These are phyloP conservation scores for Pseudocercospora fijiensis DNA, from an alignment of 2,329 filamentous ascomycete genomes.

Conservation along the genomic window DNA sequence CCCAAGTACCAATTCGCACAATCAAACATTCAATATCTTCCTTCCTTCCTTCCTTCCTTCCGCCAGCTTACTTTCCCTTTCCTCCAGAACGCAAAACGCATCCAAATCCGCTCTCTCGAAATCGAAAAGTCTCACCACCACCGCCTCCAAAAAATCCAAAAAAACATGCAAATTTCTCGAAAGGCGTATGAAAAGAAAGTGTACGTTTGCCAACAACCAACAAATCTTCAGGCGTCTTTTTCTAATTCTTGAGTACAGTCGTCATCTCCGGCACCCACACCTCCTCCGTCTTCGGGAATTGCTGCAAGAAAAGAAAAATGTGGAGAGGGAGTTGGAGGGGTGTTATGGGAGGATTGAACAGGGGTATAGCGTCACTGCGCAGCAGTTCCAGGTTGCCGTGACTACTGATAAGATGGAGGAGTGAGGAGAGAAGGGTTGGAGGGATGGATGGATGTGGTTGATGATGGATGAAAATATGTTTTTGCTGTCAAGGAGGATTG, in stretches of 20 bases:
- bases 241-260: slow-evolving; percentile 8
- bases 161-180: slow-evolving; percentile 15
- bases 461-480: not conserved
- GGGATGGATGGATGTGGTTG: not conserved
- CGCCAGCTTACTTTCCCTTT: not conserved
- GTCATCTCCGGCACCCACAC: slow-evolving; percentile 21
- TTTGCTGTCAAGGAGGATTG: no score
- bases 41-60: not conserved
- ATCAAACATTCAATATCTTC: not conserved
- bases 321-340: slow-evolving; percentile 20
- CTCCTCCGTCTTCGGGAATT: slow-evolving; percentile 28
- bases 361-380: slow-evolving; percentile 13
- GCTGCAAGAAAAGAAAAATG: slow-evolving; percentile 21
- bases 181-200: slow-evolving; percentile 11
- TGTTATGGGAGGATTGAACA: slow-evolving; percentile 18
- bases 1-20: not conserved
- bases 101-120: no score
- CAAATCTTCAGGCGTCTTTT: not conserved
- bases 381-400: slow-evolving; percentile 27
- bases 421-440: not conserved
- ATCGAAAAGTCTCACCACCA: slow-evolving; percentile 17
- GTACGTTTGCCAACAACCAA: slow-evolving; percentile 10
- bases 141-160: slow-evolving; percentile 13
- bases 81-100: slow-evolving; percentile 10
- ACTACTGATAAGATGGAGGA: slow-evolving; percentile 19